Conservation (phyloP, 1,284 basidiomycete species). For the Moesziomyces sp. region DNA sequence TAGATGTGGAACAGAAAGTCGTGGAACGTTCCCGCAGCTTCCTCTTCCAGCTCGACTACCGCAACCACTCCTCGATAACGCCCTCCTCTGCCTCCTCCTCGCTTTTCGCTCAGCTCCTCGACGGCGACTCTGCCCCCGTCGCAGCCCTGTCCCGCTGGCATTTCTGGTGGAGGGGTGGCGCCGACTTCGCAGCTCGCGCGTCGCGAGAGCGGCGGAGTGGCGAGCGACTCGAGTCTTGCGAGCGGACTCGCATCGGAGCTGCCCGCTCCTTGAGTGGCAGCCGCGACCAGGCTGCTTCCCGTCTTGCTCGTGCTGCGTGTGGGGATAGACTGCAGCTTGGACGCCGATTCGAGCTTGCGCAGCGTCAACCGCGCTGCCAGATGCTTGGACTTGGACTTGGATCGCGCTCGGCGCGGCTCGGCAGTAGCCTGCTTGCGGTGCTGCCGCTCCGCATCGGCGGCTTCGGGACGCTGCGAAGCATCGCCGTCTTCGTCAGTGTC, state of each 20-base stretch:
- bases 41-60: slow-evolving; percentile 49
- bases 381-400: slow-evolving; percentile 25
- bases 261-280: not conserved
- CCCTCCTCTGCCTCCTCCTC: not conserved
- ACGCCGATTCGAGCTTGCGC: slow-evolving; percentile 21
- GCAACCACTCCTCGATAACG: slow-evolving; percentile 21
- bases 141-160: no score
- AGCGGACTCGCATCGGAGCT: not conserved
- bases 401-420: not conserved
- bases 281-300: not conserved
- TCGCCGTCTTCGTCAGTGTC: not conserved
- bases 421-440: not conserved
- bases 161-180: no score
- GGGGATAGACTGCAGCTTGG: slow-evolving; percentile 2
- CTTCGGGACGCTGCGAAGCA: not conserved
- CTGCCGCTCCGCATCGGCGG: no score
- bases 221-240: slow-evolving; percentile 31
- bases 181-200: slow-evolving; percentile 5
- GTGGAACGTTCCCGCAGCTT: slow-evolving; percentile 50
- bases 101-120: not conserved
- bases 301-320: slow-evolving; percentile 12
- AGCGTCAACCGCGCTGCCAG: slow-evolving; percentile 16
- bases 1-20: slow-evolving; percentile 52
- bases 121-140: not conserved
- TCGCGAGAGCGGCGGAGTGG: slow-evolving; percentile 35